These are phyloP conservation scores for Rhynchospora tenuis DNA, from an alignment of 176 grass and related monocot species.

Conservation along the genomic window DNA sequence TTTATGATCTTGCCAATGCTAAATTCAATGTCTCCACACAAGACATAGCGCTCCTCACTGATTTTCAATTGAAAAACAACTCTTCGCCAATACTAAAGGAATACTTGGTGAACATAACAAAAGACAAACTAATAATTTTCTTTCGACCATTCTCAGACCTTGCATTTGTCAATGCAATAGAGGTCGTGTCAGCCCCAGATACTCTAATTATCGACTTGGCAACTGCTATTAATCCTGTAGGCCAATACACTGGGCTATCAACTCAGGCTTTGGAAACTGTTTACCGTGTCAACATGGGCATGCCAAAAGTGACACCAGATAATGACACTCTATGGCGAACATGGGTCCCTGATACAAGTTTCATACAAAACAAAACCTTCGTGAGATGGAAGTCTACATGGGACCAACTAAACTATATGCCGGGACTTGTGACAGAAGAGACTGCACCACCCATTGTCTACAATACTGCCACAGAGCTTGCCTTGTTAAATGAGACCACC, in stretches of 20 bases:
- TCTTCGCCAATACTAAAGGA: constrained; percentile 39
- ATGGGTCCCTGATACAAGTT: constrained; percentile 55
- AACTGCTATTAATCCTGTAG: background rate
- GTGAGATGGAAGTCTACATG: background rate
- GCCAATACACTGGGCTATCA: constrained; percentile 35
- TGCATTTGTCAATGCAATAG: constrained; percentile 79
- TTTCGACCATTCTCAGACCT: constrained; percentile 53
- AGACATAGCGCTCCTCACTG: constrained; percentile 33
- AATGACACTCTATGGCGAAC: constrained; percentile 69
- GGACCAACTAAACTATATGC: background rate
- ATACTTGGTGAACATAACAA: constrained; percentile 45
- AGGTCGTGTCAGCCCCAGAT: constrained; percentile 64
- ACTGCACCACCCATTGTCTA: constrained; percentile 54
- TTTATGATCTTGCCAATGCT: constrained; percentile 41
- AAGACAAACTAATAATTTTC: constrained; percentile 27
- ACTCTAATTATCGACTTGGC: constrained; percentile 41
- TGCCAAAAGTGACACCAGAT: constrained; percentile 32
- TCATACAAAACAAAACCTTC: background rate
- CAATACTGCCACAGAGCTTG: constrained; percentile 43
- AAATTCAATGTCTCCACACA: constrained; percentile 55
- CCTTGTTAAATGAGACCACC: background rate
- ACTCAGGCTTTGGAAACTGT: constrained; percentile 64
- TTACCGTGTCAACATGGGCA: constrained; percentile 74
- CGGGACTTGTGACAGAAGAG: background rate
- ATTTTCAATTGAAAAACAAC: constrained; percentile 33